Evolutionary conservation across 2,329 filamentous ascomycete genomes (phyloP).

Genomic region (Diaporthe sp.): DNA sequence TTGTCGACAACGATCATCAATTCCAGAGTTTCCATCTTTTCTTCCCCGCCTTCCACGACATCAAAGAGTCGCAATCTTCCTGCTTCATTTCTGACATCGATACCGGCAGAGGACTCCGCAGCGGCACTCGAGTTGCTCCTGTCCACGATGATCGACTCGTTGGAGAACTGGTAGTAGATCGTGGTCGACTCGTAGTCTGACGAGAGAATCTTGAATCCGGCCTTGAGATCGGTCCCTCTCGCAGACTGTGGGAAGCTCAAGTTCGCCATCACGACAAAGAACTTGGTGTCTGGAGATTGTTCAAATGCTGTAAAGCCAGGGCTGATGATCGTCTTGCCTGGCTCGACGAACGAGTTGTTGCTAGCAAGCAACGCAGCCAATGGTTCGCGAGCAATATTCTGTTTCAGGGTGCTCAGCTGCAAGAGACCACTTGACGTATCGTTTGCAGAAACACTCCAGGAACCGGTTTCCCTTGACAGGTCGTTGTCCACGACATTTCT

Average conservation of each 20-base stretch:
- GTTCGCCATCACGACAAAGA: constrained; percentile 53
- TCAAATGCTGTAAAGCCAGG: constrained; percentile 21
- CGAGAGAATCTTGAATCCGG: constrained; percentile 56
- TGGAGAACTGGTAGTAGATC: constrained; percentile 59
- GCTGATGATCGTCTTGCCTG: constrained; percentile 41
- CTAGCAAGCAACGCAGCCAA: constrained; percentile 48
- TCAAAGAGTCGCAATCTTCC: constrained; percentile 57
- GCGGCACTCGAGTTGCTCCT: constrained; percentile 56
- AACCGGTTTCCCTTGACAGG: constrained; percentile 52
- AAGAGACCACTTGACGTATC: constrained; percentile 47
- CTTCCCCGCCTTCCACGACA: constrained; percentile 45
- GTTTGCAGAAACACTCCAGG: constrained; percentile 52
- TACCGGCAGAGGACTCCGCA: constrained; percentile 52
- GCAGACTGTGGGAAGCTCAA: constrained; percentile 52
- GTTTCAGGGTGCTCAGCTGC: constrained; percentile 52
- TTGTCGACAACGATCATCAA: constrained; percentile 57
- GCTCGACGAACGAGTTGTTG: constrained; percentile 41
- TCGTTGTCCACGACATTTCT: constrained; percentile 55
- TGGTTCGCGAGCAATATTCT: constrained; percentile 54
- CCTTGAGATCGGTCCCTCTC: constrained; percentile 51
- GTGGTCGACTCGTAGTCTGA: constrained; percentile 55
- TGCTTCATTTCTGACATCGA: constrained; percentile 52
- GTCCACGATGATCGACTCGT: constrained; percentile 57
- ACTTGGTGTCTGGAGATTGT: constrained; percentile 47
- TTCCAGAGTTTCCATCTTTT: constrained; percentile 52